Evolutionary conservation across 768 basidiomycete genomes (phyloP), one percentile per base, ranked within the genome.

Genomic region (Daedalea quercina): DNA sequence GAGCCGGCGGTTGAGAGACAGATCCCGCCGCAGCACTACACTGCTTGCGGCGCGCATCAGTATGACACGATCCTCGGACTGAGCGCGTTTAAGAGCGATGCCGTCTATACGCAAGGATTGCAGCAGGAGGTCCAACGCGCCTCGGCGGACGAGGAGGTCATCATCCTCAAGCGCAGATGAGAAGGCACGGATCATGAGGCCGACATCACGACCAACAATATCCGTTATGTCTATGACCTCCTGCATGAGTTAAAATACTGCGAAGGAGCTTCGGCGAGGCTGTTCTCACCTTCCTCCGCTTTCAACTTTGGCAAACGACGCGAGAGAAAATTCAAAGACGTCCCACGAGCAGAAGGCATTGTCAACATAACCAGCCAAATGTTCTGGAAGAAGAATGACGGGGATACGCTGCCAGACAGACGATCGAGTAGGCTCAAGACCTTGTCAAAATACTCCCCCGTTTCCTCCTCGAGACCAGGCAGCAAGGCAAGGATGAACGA

Each of bases 401-500:
- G 82, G 2, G 90, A 85, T 17, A 97, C 87, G 0, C 90, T 85
- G 43, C 82, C 84, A 2, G 94, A 90, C 1, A 98, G 69, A 31
- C 80, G 78, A 66, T 94, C 90, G 50, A 98, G 74, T 15, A 99
- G 68, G 46, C 73, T 73, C 28, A 97, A 67, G 31, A 95, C 88
- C 73, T 89, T 90, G 49, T 98, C 96, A 61, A 97, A 97, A 70
- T 90, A 96, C 69, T 98, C 96, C 1, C 94, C 90, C 0, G 93
- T 94, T 68, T 97, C 95, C 67, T 99, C 96, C 67, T 99, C 96
- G 48, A 98, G 73, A 1, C 96, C 96, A 1, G 96, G 96, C 11
- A 99, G 79, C 22, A 99, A 68, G 0, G 95, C 90, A 43, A 99
- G 78, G 50, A 96, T 91, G 64, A 98, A 88, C 0, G 95, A 88